These are phyloP conservation scores for Ballota nigra DNA, from an alignment of 257 asterid genomes.

Conservation along the genomic window DNA sequence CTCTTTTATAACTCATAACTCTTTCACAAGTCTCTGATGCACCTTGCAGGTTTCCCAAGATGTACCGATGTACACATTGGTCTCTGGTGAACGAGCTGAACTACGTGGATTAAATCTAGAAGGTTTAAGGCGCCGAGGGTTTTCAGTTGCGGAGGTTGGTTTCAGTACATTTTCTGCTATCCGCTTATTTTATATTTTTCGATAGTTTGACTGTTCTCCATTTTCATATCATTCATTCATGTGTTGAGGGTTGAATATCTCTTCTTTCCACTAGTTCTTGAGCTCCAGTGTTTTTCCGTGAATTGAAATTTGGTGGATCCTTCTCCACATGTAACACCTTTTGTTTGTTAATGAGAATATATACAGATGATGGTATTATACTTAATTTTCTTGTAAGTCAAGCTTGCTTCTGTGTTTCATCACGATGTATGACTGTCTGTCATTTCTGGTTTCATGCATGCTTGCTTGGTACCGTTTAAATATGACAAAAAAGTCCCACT, in stretches of 20 bases:
- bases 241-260: background rate
- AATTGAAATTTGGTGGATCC: background rate
- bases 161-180: slow-evolving; percentile 12
- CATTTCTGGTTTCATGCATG: background rate
- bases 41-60: slow-evolving; percentile 73
- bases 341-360: background rate
- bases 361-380: background rate
- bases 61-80: slow-evolving; percentile 90
- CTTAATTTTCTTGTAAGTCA: background rate
- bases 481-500: background rate
- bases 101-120: slow-evolving; percentile 86
- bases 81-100: slow-evolving; percentile 96
- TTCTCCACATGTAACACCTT: background rate
- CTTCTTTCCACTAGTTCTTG: background rate
- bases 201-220: background rate
- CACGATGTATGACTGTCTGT: background rate
- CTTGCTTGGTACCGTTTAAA: background rate
- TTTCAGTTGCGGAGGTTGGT: slow-evolving; percentile 71
- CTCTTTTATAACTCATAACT: background rate
- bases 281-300: background rate
- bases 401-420: background rate
- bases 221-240: background rate
- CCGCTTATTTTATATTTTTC: background rate
- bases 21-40: background rate
- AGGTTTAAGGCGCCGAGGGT: slow-evolving; percentile 88